These are phyloP conservation scores for Penicillium egyptiacum DNA, from an alignment of 495 filamentous ascomycete genomes.

Conservation along the genomic window DNA sequence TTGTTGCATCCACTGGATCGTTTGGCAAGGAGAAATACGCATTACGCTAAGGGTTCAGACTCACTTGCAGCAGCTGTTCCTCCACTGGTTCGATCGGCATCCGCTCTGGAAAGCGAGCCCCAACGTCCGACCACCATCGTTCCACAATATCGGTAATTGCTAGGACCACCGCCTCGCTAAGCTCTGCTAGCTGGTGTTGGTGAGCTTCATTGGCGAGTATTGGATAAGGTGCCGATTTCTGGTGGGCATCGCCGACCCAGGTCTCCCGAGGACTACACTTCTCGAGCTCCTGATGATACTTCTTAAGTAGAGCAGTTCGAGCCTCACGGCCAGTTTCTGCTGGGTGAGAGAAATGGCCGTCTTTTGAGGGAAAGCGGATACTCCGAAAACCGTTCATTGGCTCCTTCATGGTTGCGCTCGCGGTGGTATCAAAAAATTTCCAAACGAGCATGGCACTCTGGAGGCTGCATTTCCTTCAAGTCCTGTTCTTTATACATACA, in stretches of 20 bases:
- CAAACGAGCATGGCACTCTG: no score
- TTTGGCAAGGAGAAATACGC: no score
- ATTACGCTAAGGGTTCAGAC: neutral
- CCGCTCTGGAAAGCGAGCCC: conserved; percentile 32
- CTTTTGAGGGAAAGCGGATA: neutral
- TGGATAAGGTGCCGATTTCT: conserved; percentile 16
- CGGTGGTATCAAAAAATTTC: no score
- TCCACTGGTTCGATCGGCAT: conserved; percentile 42
- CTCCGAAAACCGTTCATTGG: neutral
- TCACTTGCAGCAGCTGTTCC: conserved; percentile 31
- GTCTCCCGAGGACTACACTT: conserved; percentile 2
- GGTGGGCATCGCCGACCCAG: conserved; percentile 9
- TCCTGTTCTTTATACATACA: no score
- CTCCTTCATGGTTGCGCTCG: neutral
- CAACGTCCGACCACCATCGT: conserved; percentile 41
- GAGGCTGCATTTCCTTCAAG: no score
- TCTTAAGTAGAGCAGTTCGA: neutral
- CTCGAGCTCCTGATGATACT: conserved; percentile 4
- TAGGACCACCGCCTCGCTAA: conserved; percentile 28
- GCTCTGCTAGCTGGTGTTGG: conserved; percentile 18
- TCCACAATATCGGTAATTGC: conserved; percentile 42
- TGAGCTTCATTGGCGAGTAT: conserved; percentile 19
- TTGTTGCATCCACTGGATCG: conserved; percentile 18
- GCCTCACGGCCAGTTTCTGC: neutral
- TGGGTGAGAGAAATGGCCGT: neutral